These are phyloP conservation scores for Quercus glauca DNA, from an alignment of 306 rosid genomes.

Conservation along the genomic window DNA sequence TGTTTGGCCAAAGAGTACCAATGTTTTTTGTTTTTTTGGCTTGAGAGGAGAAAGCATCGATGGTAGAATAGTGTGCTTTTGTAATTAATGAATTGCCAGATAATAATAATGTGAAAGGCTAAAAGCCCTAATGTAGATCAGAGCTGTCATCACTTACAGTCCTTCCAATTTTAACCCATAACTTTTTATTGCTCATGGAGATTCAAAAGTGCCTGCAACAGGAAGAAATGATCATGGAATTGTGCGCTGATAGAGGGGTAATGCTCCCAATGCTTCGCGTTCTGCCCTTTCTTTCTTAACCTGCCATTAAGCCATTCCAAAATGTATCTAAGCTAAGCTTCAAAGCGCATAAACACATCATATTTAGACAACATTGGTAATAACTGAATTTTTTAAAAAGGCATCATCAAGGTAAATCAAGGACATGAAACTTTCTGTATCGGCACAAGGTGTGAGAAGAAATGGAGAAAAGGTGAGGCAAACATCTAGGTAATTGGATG, in stretches of 20 bases:
- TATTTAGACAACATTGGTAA: no score
- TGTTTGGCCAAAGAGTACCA: neutral
- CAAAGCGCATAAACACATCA: no score
- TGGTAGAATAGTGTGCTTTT: neutral
- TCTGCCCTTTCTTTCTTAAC: conserved; percentile 1
- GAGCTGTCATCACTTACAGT: neutral
- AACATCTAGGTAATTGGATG: no score
- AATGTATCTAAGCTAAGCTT: no score
- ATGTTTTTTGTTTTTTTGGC: neutral
- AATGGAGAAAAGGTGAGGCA: no score
- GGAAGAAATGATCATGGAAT: neutral
- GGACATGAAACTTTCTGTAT: no score
- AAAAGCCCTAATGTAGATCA: neutral
- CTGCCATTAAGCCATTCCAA: neutral
- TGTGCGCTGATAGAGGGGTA: conserved; percentile 3
- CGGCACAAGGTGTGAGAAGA: no score
- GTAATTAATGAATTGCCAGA: neutral
- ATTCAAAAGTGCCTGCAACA: neutral
- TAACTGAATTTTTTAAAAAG: no score
- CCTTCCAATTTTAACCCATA: neutral
- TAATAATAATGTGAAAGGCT: neutral
- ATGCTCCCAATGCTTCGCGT: conserved; percentile 1
- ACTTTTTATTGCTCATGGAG: neutral
- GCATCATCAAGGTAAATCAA: no score
- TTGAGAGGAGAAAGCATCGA: neutral